Evolutionary conservation across 306 rosid species (phyloP).

Genomic region (Castanopsis chinensis): DNA sequence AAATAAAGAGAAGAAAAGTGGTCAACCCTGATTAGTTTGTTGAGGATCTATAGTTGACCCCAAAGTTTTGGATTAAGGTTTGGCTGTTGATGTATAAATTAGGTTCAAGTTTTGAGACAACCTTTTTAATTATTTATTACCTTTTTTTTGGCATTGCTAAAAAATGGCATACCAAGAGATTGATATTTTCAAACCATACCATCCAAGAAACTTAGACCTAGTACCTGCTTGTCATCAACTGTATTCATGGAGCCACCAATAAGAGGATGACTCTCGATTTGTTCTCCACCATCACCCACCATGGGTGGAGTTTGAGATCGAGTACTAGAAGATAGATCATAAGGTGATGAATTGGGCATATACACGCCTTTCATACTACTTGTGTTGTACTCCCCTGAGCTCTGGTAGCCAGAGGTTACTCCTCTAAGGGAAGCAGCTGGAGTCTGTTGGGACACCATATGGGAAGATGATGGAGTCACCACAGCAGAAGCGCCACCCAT

Average conservation of each 20-base stretch:
- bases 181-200: slow-evolving; percentile 5
- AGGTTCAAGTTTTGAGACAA: not conserved
- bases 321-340: slow-evolving; percentile 67
- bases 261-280: slow-evolving; percentile 52
- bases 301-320: slow-evolving; percentile 70
- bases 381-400: slow-evolving; percentile 58
- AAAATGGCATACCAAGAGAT: slow-evolving; percentile 8
- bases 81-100: too few relatives aligned
- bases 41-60: too few relatives aligned
- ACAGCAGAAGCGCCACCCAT: slow-evolving; percentile 54
- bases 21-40: too few relatives aligned
- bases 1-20: too few relatives aligned
- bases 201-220: slow-evolving; percentile 4
- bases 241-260: slow-evolving; percentile 56
- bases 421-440: slow-evolving; percentile 63
- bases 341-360: slow-evolving; percentile 66
- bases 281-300: slow-evolving; percentile 60
- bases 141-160: not conserved
- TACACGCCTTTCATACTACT: slow-evolving; percentile 60
- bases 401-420: slow-evolving; percentile 50
- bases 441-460: slow-evolving; percentile 57
- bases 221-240: slow-evolving; percentile 82
- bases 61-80: too few relatives aligned
- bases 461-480: slow-evolving; percentile 64
- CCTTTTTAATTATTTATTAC: too few relatives aligned